These are phyloP conservation scores for Dryas octopetala DNA, from an alignment of 306 rosid species.

Conservation along the genomic window DNA sequence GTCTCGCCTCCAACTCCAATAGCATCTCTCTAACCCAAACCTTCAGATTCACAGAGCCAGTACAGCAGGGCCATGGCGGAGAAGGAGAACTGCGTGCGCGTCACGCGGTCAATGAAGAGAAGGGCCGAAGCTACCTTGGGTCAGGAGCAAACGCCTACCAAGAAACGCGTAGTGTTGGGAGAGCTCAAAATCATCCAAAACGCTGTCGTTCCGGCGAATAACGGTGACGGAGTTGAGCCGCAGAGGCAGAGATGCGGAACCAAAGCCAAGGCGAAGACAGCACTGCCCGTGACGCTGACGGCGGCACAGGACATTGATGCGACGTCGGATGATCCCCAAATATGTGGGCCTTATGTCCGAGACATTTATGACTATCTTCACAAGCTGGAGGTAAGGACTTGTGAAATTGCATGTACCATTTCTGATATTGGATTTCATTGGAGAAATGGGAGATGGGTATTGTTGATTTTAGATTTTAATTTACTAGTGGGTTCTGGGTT, in stretches of 20 bases:
- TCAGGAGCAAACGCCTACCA: slow-evolving; percentile 14
- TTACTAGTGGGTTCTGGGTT: neutral
- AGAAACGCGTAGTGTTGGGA: slow-evolving; percentile 59
- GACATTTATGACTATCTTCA: slow-evolving; percentile 75
- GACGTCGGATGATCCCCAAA: slow-evolving; percentile 49
- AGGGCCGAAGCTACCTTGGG: slow-evolving; percentile 19
- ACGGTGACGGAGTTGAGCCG: neutral
- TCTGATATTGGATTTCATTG: neutral
- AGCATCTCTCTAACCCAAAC: neutral
- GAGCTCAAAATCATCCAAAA: slow-evolving; percentile 40
- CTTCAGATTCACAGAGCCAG: neutral
- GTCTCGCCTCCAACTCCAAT: neutral
- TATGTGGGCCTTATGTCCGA: slow-evolving; percentile 56
- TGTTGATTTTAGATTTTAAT: neutral
- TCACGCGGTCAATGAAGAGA: slow-evolving; percentile 32
- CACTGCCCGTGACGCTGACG: neutral
- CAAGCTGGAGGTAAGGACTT: slow-evolving; percentile 56
- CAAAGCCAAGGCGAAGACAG: slow-evolving; percentile 26
- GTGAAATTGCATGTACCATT: neutral
- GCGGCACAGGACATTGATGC: neutral
- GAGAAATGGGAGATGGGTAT: neutral
- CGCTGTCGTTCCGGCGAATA: slow-evolving; percentile 3
- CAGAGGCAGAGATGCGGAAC: slow-evolving; percentile 15
- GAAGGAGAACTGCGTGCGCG: slow-evolving; percentile 24
- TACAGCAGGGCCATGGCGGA: slow-evolving; percentile 21